Evolutionary conservation across 768 basidiomycete genomes (phyloP).

Genomic region (Mycena albidolilacea): DNA sequence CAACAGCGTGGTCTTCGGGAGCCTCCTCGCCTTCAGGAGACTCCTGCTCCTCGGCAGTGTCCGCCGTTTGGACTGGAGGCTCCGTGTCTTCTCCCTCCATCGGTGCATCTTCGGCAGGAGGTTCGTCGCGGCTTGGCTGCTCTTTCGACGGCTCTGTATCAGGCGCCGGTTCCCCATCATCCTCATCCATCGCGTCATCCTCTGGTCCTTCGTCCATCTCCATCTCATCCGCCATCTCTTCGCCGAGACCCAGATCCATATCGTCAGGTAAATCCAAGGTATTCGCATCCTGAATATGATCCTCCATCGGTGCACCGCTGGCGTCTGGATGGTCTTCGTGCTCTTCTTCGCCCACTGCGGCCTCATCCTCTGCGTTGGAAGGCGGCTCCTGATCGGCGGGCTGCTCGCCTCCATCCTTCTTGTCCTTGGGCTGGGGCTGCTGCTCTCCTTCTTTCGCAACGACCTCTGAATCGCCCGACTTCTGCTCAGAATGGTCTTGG

Average conservation of each 20-base stretch:
- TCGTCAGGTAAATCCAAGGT: slow-evolving; percentile 93
- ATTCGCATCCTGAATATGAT: slow-evolving; percentile 83
- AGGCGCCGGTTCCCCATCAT: slow-evolving; percentile 48
- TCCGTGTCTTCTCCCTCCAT: slow-evolving; percentile 52
- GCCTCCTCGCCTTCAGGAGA: slow-evolving; percentile 49
- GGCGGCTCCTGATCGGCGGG: slow-evolving; percentile 31
- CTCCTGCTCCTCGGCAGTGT: slow-evolving; percentile 48
- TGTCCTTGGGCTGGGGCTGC: slow-evolving; percentile 50
- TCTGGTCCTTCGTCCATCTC: slow-evolving; percentile 52
- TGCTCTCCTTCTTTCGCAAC: slow-evolving; percentile 82
- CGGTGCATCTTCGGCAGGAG: slow-evolving; percentile 42
- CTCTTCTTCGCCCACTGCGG: slow-evolving; percentile 50
- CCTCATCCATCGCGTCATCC: slow-evolving; percentile 54
- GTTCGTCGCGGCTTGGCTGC: slow-evolving; percentile 43
- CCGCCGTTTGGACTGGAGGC: slow-evolving; percentile 48
- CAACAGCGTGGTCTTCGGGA: slow-evolving; percentile 51
- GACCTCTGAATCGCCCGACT: slow-evolving; percentile 73
- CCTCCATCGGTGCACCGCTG: slow-evolving; percentile 80
- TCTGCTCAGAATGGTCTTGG: slow-evolving; percentile 70
- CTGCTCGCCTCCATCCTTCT: slow-evolving; percentile 48
- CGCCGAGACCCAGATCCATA: slow-evolving; percentile 69
- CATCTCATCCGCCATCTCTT: slow-evolving; percentile 53
- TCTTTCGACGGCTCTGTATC: slow-evolving; percentile 43
- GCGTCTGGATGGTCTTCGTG: slow-evolving; percentile 63
- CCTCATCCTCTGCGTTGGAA: slow-evolving; percentile 45